phyloP scores from a whole-genome alignment of 148 eudicot genomes.

The Fagopyrum esculentum region DNA sequence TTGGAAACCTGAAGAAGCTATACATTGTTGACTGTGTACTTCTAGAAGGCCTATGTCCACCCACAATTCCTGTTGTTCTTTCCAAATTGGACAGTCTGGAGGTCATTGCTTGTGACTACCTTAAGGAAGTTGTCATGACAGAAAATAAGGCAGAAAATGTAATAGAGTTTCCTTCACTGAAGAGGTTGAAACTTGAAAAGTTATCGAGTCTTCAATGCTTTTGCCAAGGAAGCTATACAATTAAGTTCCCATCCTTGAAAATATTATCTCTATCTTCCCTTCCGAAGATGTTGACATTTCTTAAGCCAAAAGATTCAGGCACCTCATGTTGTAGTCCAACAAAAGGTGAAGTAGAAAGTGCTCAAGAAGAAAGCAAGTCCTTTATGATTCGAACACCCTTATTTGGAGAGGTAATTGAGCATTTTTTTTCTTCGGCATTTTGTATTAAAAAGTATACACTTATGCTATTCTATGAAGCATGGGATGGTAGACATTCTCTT shows the following conservation, averaged over 20 bases:
- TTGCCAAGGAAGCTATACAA: background rate
- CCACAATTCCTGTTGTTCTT: background rate
- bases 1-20: conserved; percentile 1
- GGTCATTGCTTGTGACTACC: background rate
- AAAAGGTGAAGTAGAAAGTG: background rate
- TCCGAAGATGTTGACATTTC: conserved; percentile 2
- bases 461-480: background rate
- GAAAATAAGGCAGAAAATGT: background rate
- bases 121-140: background rate
- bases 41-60: background rate
- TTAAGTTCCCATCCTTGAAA: conserved; percentile 5
- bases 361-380: background rate
- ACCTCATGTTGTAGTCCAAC: background rate
- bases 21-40: background rate
- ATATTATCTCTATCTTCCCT: background rate
- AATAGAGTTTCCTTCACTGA: conserved; percentile 4
- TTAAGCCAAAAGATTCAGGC: background rate
- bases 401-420: background rate
- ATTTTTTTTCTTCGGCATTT: background rate
- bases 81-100: conserved; percentile 2
- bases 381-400: background rate
- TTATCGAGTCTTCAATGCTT: background rate
- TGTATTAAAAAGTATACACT: background rate
- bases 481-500: background rate
- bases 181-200: conserved; percentile 5